Conservation (phyloP, 108 stramenopile species). For the Cyclotella kingstonii region DNA sequence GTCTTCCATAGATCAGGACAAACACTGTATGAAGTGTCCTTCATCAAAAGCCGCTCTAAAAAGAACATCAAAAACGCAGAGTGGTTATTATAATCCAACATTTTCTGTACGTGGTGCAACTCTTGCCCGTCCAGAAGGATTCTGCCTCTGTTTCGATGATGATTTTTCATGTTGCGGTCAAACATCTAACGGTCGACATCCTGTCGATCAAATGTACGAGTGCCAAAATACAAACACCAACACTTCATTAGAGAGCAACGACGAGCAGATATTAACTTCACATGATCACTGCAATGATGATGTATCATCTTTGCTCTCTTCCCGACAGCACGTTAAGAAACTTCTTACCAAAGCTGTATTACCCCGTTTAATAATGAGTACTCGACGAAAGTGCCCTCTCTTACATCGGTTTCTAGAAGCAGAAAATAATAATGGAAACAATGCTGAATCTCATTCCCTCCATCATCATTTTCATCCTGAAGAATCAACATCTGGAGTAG, state of each 20-base stretch:
- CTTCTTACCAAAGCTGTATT: conserved; percentile 19
- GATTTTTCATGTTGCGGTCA: conserved; percentile 24
- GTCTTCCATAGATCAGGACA: too few relatives aligned
- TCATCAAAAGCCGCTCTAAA: conserved; percentile 3
- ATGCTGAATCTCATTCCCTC: conserved; percentile 2
- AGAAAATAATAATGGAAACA: conserved; percentile 17
- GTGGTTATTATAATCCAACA: conserved; percentile 41
- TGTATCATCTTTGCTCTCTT: neutral
- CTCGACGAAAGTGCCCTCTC: conserved; percentile 29
- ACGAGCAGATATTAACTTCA: neutral
- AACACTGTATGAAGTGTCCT: conserved; percentile 2
- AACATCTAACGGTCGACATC: conserved; percentile 3
- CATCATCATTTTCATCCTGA: conserved; percentile 8
- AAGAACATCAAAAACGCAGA: conserved; percentile 6
- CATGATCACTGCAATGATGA: neutral
- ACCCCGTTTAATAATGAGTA: conserved; percentile 35
- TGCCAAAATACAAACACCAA: too few relatives aligned
- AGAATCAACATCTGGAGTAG: conserved; percentile 4
- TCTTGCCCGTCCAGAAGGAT: conserved; percentile 76
- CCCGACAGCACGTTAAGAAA: conserved; percentile 9
- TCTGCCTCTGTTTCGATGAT: conserved; percentile 65
- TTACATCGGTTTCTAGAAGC: conserved; percentile 34
- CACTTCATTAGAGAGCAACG: too few relatives aligned
- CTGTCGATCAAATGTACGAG: neutral
- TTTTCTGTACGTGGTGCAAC: conserved; percentile 76